Evolutionary conservation across 2,329 filamentous ascomycete genomes (phyloP), one percentile per base, ranked within the genome.

Genomic region (Fusarium pseudonygamai): DNA sequence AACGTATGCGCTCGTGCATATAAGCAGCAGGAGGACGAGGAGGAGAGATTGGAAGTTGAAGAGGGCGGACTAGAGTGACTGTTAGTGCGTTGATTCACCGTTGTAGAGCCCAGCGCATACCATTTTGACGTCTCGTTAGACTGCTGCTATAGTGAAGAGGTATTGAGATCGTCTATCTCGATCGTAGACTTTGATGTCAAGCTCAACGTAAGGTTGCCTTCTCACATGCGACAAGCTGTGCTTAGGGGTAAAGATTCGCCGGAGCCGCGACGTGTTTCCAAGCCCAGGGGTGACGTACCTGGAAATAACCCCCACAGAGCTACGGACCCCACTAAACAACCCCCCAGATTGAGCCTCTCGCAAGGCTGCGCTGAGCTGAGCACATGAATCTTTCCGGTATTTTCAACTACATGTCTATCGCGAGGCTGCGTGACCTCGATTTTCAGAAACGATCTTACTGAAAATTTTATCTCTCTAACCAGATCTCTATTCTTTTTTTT

Each of bases 31-130:
- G 79, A 99, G 91, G 76, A 98, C 96, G 78, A 98, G 90, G 78
- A 99, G 90, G 77, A 98, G 93, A 67, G 95, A 97, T 84, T 98
- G 95, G 87, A 99, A 98, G 86, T 98, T 98, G 91, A 99, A 98
- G 79, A 99, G 92, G 62, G 96, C 96, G 67, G 96, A 93, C 96
- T 98, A 79, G 34, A 65, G 32, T 26, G 22, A 39, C 22, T 40
- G 67, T 77, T 66, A 77, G 71, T 28, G 60, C 39, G 49, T 22
- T 28, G 24, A 49, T 39, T 40, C 32, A 28, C 50, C 24, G n/a
- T 14, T 20, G 30, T 22, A 4, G 11, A 60, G 47, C 28, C 52
- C 36, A 22, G n/a, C 40, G 20, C 63, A 42, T 74, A 80, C 80
- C 80, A 81, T 81, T 13, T 65, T 79, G 56, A 47, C 53, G 42